Percentiles rank a stretch among this genome's conserved stretches.
Conservation (phyloP, 2,329 filamentous ascomycete species). For the Aschersonia sp. region DNA sequence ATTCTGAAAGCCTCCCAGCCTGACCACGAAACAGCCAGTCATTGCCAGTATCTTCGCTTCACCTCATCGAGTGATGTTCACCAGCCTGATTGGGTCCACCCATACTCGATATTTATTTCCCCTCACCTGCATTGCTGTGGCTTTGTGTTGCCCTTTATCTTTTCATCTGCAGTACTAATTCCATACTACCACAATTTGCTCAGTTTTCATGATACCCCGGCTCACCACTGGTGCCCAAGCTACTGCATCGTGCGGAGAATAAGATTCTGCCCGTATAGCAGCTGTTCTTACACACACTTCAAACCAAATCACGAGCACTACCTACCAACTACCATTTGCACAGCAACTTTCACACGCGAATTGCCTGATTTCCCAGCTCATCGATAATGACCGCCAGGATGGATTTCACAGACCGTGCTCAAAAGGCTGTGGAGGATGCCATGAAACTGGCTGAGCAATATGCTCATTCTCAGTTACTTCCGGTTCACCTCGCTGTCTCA, state of each 20-base stretch:
- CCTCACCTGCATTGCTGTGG: neutral
- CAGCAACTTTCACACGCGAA: neutral
- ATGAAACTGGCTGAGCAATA: conserved; percentile 82
- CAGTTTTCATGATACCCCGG: neutral
- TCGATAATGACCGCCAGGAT: conserved; percentile 56
- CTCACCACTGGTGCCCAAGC: conserved; percentile 2
- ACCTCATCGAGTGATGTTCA: neutral
- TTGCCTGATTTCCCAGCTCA: neutral
- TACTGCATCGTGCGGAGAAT: neutral
- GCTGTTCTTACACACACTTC: neutral
- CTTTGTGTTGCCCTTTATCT: no score
- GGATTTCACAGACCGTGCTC: conserved; percentile 88
- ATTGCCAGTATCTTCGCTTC: conserved; percentile 2
- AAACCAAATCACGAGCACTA: neutral
- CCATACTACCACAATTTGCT: no score
- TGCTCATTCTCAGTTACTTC: conserved; percentile 77
- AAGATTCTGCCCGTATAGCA: neutral
- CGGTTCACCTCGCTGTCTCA: conserved; percentile 76
- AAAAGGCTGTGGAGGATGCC: conserved; percentile 79
- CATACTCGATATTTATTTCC: conserved; percentile 1
- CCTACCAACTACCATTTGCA: neutral
- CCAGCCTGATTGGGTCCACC: neutral
- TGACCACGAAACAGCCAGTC: conserved; percentile 8
- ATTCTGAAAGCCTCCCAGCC: conserved; percentile 13
- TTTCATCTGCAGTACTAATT: no score